Conservation (phyloP, 768 basidiomycete species). For the Neoboletus subvelutipes region DNA sequence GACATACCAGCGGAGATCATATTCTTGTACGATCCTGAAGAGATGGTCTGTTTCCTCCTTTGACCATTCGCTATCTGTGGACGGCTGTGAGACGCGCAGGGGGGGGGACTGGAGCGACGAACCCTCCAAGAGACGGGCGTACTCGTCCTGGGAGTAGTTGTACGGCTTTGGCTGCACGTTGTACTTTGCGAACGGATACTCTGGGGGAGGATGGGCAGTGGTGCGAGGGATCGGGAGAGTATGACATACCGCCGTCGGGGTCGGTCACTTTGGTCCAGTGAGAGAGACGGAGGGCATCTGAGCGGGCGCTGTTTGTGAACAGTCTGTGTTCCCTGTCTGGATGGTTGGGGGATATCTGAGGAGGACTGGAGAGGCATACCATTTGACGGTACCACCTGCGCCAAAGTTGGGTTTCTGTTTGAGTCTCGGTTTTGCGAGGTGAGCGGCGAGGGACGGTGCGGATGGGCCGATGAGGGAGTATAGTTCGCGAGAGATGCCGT, state of each 20-base stretch:
- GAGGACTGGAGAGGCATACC: slow-evolving; percentile 43
- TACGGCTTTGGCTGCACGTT: slow-evolving; percentile 64
- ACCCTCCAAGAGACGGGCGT: slow-evolving; percentile 78
- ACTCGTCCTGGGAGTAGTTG: slow-evolving; percentile 86
- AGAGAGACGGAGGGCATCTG: slow-evolving; percentile 62
- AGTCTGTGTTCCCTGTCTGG: slow-evolving; percentile 66
- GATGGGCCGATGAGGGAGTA: slow-evolving; percentile 95
- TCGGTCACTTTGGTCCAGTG: slow-evolving; percentile 83
- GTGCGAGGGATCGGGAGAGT: neutral
- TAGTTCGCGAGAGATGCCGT: slow-evolving; percentile 90
- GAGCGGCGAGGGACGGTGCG: slow-evolving; percentile 79
- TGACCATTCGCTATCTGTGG: slow-evolving; percentile 78
- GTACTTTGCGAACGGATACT: slow-evolving; percentile 83
- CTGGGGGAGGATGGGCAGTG: slow-evolving; percentile 34
- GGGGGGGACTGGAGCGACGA: slow-evolving; percentile 2
- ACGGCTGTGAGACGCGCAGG: neutral
- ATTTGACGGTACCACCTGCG: slow-evolving; percentile 62
- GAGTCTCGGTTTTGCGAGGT: slow-evolving; percentile 76
- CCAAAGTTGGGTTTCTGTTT: slow-evolving; percentile 84
- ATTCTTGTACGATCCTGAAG: slow-evolving; percentile 75
- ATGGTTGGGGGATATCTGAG: neutral
- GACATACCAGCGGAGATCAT: slow-evolving; percentile 87
- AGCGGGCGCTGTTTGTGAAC: slow-evolving; percentile 73
- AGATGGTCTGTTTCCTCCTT: slow-evolving; percentile 94
- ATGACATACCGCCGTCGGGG: slow-evolving; percentile 50